Evolutionary conservation across 2,329 filamentous ascomycete genomes (phyloP), one percentile per base, ranked within the genome.

Genomic region (Phialophora chinensis): DNA sequence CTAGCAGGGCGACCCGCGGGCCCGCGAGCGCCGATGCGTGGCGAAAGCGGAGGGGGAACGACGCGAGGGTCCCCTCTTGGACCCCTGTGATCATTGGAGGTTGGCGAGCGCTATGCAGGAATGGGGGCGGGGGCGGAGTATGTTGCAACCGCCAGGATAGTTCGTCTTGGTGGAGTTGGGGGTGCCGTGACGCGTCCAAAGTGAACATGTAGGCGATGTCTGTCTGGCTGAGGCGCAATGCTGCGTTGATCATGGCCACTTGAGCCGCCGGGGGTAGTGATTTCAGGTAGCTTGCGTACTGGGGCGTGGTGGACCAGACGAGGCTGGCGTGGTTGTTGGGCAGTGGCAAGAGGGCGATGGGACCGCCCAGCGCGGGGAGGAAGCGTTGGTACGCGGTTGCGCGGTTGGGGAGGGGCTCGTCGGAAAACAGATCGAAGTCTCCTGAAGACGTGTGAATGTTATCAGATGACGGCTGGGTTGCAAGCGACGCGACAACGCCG

Each of bases 11-110:
- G 8, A 97, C 84, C n/a, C 95, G 90, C 74, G 97, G 92, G 47
- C 89, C 91, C 50, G 91, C 91, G 76, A 99, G 99, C 1, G 91
- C 92, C 74, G 96, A 91, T n/a, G 94, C 93, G 77, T 99, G 95
- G 31, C 93, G 89, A 82, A 98, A 85, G 75, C 90, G 91, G 20
- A 99, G 86, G 0, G 95, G 95, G 79, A 99, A 99, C 0, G 91
- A 93, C 1, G 95, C 94, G 14, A 96, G 83, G 20, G 88, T 92
- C 72, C 89, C 89, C 61, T 90, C 84, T 77, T 98, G 93, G 0
- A 97, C 88, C 27, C 83, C 86, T 1, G 86, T 81, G 17, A 91
- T 88, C 7, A 82, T 77, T 70, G 90, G 88, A 1, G 93, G 93
- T 33, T 91, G 77, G 17, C 83, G 77, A 1, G 49, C 17, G 3